phyloP scores from a whole-genome alignment of 1,284 basidiomycete species.

The Entoloma clypeatum region DNA sequence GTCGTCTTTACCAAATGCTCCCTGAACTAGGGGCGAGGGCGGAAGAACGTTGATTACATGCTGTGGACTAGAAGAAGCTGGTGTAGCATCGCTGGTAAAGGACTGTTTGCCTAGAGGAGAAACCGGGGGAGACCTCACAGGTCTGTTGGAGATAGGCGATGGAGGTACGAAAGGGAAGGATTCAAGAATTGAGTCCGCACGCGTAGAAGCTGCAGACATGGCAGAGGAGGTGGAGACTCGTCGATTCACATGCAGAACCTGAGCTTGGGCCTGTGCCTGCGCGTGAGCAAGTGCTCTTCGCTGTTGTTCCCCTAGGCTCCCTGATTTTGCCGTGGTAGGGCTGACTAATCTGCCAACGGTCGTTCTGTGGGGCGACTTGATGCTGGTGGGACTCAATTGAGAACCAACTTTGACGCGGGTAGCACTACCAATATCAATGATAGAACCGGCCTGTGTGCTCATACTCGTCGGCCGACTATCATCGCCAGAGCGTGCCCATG shows the following conservation, averaged over 20 bases:
- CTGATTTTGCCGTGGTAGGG: constrained; percentile 35
- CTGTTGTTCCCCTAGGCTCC: constrained; percentile 59
- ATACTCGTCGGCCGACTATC: constrained; percentile 55
- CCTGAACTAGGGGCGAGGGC: constrained; percentile 30
- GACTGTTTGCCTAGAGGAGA: constrained; percentile 63
- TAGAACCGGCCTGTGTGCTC: constrained; percentile 58
- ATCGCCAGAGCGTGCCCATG: constrained; percentile 37
- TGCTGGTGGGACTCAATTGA: constrained; percentile 29
- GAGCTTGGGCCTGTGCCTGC: constrained; percentile 55
- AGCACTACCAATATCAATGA: constrained; percentile 60
- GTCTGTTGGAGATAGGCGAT: constrained; percentile 74
- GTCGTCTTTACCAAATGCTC: constrained; percentile 24
- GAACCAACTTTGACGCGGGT: constrained; percentile 58
- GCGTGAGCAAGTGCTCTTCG: constrained; percentile 51
- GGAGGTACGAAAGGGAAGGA: constrained; percentile 83
- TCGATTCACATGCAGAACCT: constrained; percentile 42
- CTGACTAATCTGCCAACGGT: constrained; percentile 59
- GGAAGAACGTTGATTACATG: constrained; percentile 35
- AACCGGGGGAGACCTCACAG: constrained; percentile 66
- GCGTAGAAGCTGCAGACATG: constrained; percentile 60
- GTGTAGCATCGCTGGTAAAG: constrained; percentile 32
- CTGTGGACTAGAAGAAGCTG: constrained; percentile 28
- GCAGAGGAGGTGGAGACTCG: constrained; percentile 61
- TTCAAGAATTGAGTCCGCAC: constrained; percentile 77
- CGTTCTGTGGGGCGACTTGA: constrained; percentile 49